phyloP scores from a whole-genome alignment of 2,329 filamentous ascomycete genomes.

The Pseudophaeomoniella oleicola region DNA sequence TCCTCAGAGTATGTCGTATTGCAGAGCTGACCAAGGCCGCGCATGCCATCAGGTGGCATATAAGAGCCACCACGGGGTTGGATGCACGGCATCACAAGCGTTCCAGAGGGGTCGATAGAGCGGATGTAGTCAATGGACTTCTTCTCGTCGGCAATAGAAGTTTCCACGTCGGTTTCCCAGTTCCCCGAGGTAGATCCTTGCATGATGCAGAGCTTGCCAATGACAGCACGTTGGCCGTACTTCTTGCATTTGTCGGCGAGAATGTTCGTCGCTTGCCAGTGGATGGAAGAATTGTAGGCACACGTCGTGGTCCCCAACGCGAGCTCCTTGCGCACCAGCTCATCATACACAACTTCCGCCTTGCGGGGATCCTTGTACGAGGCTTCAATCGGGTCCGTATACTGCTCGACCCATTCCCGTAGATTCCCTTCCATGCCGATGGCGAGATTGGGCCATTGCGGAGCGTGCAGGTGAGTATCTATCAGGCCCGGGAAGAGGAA shows the following conservation, averaged over 20 bases:
- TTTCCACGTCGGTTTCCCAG: slow-evolving; percentile 29
- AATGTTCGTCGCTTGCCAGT: slow-evolving; percentile 16
- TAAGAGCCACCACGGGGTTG: slow-evolving; percentile 49
- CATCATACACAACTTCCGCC: not conserved
- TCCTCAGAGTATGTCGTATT: slow-evolving; percentile 19
- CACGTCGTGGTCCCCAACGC: slow-evolving; percentile 19
- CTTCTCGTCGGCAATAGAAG: slow-evolving; percentile 35
- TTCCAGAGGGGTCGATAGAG: slow-evolving; percentile 27
- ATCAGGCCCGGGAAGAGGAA: slow-evolving; percentile 35
- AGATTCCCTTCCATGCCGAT: not conserved
- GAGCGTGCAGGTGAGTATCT: slow-evolving; percentile 36
- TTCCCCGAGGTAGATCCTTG: slow-evolving; percentile 35
- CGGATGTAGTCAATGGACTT: slow-evolving; percentile 36
- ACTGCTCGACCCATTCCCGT: not conserved
- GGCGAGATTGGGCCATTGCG: slow-evolving; percentile 15
- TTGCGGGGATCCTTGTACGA: not conserved
- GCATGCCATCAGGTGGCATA: slow-evolving; percentile 40
- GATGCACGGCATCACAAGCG: slow-evolving; percentile 35
- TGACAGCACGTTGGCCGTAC: slow-evolving; percentile 19
- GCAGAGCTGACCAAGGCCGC: slow-evolving; percentile 41
- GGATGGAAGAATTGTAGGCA: slow-evolving; percentile 20
- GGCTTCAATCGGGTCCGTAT: not conserved
- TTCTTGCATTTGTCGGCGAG: slow-evolving; percentile 18
- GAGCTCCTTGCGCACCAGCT: not conserved
- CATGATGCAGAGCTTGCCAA: slow-evolving; percentile 24